phyloP scores from a whole-genome alignment of 306 rosid species.

The Alnus glutinosa region DNA sequence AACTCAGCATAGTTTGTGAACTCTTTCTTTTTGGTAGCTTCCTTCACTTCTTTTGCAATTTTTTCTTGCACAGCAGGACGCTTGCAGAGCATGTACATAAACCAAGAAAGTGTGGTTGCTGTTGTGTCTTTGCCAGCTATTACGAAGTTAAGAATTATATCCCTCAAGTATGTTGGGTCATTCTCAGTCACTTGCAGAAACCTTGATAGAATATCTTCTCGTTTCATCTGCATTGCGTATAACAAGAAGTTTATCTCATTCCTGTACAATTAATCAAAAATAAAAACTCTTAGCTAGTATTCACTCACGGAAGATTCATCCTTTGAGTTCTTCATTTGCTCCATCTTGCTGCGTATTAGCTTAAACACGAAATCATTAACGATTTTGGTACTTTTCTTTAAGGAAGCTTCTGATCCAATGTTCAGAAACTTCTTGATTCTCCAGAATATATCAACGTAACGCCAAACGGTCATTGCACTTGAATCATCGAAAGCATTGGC shows the following conservation, averaged over 20 bases:
- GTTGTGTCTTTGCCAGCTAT: constrained; percentile 83
- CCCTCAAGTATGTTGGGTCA: constrained; percentile 51
- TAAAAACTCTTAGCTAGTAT: constrained; percentile 1
- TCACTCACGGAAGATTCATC: constrained; percentile 49
- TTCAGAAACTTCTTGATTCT: constrained; percentile 66
- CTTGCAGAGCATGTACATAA: constrained; percentile 68
- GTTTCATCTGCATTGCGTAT: constrained; percentile 39
- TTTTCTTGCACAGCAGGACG: constrained; percentile 64
- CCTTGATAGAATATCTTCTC: constrained; percentile 70
- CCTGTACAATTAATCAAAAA: constrained; percentile 11
- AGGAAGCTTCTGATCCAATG: constrained; percentile 62
- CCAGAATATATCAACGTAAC: constrained; percentile 75
- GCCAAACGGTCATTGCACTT: constrained; percentile 54
- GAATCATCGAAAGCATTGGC: constrained; percentile 62
- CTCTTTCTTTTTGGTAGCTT: constrained; percentile 36
- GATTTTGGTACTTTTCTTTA: constrained; percentile 38
- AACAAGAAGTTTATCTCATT: constrained; percentile 10
- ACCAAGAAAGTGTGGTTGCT: constrained; percentile 73
- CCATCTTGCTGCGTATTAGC: constrained; percentile 51
- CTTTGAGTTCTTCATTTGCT: constrained; percentile 43
- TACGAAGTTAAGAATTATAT: constrained; percentile 63
- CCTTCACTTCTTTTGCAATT: constrained; percentile 59
- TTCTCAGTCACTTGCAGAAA: constrained; percentile 47
- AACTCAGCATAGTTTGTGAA: constrained; percentile 45
- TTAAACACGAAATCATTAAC: constrained; percentile 53